phyloP scores from a whole-genome alignment of 2,329 filamentous ascomycete genomes.

The Penicillium sp. region DNA sequence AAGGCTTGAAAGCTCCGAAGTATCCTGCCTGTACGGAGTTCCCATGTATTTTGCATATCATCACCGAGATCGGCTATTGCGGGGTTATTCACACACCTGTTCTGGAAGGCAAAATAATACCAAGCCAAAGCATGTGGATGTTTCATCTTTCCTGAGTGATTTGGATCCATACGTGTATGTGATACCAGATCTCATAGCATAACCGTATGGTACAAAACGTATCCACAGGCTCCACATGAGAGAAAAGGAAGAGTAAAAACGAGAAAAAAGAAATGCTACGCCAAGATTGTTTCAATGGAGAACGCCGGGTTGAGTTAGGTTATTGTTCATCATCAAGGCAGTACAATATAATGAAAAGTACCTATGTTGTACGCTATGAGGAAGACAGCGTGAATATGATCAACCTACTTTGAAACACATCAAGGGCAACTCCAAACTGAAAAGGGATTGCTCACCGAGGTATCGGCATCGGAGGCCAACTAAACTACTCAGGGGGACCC shows the following conservation, averaged over 20 bases:
- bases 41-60: not conserved
- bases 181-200: not conserved
- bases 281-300: not conserved
- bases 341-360: not conserved
- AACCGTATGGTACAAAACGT: not conserved
- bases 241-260: not conserved
- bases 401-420: not conserved
- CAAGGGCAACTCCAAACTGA: not conserved
- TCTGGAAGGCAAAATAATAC: not conserved
- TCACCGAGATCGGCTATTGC: conserved; percentile 13
- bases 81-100: not conserved
- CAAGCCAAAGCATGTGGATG: not conserved
- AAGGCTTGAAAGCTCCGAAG: conserved; percentile 10
- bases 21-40: not conserved
- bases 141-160: not conserved
- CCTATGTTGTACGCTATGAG: not conserved
- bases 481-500: not conserved
- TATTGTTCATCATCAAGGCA: not conserved
- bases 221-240: conserved; percentile 1
- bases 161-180: not conserved
- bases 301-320: not conserved
- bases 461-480: not conserved
- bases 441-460: not conserved
- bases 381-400: not conserved
- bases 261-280: not conserved